phyloP scores from a whole-genome alignment of 2,329 filamentous ascomycete genomes.

The Fusarium subtropicale region DNA sequence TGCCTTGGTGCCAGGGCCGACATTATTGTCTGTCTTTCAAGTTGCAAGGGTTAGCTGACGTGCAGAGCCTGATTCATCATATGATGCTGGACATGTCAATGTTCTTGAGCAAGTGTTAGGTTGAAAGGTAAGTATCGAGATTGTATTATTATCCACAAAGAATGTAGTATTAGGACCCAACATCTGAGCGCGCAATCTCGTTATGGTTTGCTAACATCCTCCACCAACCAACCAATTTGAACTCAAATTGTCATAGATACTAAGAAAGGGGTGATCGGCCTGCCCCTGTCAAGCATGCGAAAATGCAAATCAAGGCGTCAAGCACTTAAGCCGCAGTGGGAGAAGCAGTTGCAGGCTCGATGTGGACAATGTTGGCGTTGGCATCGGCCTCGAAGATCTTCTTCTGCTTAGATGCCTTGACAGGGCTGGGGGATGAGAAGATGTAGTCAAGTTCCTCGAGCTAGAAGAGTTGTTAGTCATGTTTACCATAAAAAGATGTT shows the following conservation, averaged over 20 bases:
- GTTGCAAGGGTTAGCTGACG: fast-evolving
- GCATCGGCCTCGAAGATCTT: constrained; percentile 39
- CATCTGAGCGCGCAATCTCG: background rate
- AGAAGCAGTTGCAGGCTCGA: constrained; percentile 16
- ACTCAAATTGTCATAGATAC: background rate
- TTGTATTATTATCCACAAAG: background rate
- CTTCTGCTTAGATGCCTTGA: constrained; percentile 39
- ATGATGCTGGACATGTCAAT: background rate
- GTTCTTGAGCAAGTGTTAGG: background rate
- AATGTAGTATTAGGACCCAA: constrained; percentile 23
- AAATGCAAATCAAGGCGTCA: background rate
- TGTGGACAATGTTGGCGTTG: constrained; percentile 35
- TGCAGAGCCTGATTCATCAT: fast-evolving
- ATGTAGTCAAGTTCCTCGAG: constrained; percentile 44
- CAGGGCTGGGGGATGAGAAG: constrained; percentile 37
- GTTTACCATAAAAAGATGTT: fast-evolving
- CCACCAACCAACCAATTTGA: constrained; percentile 13
- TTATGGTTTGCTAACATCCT: background rate
- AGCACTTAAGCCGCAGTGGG: constrained; percentile 3
- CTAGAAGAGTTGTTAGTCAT: constrained; percentile 1
- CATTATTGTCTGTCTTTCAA: fast-evolving
- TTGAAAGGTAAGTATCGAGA: background rate
- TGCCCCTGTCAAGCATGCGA: background rate
- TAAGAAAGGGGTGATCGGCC: background rate
- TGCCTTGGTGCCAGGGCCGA: too few relatives aligned